These are phyloP conservation scores for Allium fistulosum DNA, from an alignment of 106 monocot species.

Conservation along the genomic window DNA sequence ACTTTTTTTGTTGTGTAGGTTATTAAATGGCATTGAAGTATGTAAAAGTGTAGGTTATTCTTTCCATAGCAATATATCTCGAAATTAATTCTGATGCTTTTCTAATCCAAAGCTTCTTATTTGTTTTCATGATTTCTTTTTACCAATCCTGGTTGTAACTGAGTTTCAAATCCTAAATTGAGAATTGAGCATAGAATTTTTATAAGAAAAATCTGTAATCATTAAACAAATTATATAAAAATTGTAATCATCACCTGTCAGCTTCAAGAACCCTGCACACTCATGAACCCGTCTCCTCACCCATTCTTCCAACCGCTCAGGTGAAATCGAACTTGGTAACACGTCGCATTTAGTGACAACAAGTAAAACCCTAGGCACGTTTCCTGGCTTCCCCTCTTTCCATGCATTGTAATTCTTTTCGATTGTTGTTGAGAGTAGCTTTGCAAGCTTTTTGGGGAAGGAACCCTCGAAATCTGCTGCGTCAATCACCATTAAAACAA, in stretches of 20 bases:
- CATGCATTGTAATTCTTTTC: conserved; percentile 35
- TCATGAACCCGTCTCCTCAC: conserved; percentile 38
- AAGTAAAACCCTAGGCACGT: conserved; percentile 70
- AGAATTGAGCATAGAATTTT: too few relatives aligned
- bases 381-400: conserved; percentile 64
- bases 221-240: too few relatives aligned
- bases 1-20: too few relatives aligned
- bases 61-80: too few relatives aligned
- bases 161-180: too few relatives aligned
- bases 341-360: conserved; percentile 82
- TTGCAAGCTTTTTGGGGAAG: conserved; percentile 59
- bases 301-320: conserved; percentile 55
- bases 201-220: too few relatives aligned
- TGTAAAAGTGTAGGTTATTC: too few relatives aligned
- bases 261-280: conserved; percentile 23
- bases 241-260: conserved; percentile 16
- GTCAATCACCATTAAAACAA: conserved; percentile 69
- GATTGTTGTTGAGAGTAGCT: conserved; percentile 38
- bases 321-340: conserved; percentile 47
- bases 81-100: too few relatives aligned
- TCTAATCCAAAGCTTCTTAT: too few relatives aligned
- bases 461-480: conserved; percentile 92
- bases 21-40: too few relatives aligned
- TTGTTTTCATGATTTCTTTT: too few relatives aligned
- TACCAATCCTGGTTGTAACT: too few relatives aligned